These are phyloP conservation scores for Tolypocladium capitatum DNA, from an alignment of 2,329 filamentous ascomycete species.

Conservation along the genomic window DNA sequence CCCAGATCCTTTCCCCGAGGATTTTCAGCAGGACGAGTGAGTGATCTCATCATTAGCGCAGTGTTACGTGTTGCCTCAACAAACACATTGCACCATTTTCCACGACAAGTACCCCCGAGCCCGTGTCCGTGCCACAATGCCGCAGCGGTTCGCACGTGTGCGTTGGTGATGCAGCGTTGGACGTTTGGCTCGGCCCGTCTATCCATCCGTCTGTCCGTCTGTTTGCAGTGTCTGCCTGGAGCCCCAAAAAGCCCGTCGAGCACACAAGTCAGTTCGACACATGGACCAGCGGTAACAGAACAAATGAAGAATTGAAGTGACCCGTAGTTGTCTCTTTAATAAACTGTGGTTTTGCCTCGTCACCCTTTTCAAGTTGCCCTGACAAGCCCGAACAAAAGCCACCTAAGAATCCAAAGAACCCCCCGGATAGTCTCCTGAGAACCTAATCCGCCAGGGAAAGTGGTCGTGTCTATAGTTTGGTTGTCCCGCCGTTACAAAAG, in stretches of 20 bases:
- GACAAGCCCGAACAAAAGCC: background rate
- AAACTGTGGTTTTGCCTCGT: background rate
- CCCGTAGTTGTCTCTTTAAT: background rate
- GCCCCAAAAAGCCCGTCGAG: background rate
- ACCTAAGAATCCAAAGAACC: background rate
- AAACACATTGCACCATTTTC: background rate
- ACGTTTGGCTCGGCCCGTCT: too few relatives aligned
- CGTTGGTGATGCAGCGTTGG: background rate
- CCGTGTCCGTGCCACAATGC: background rate
- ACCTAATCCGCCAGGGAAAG: slow-evolving; percentile 2
- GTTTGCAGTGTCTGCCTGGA: background rate
- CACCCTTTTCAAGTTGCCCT: background rate
- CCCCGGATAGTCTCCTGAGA: background rate
- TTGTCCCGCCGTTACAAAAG: slow-evolving; percentile 4
- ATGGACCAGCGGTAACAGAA: background rate
- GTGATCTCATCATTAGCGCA: background rate
- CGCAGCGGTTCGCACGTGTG: background rate
- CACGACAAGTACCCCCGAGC: background rate
- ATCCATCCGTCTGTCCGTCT: too few relatives aligned
- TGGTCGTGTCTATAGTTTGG: slow-evolving; percentile 10
- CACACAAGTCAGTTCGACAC: too few relatives aligned
- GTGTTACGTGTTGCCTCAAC: background rate
- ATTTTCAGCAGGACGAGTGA: too few relatives aligned
- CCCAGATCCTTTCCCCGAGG: background rate
- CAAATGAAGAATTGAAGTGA: slow-evolving; percentile 12